Evolutionary conservation across 371 early-diverging fungal genomes (phyloP).

Genomic region (Apophysomyces variabilis): DNA sequence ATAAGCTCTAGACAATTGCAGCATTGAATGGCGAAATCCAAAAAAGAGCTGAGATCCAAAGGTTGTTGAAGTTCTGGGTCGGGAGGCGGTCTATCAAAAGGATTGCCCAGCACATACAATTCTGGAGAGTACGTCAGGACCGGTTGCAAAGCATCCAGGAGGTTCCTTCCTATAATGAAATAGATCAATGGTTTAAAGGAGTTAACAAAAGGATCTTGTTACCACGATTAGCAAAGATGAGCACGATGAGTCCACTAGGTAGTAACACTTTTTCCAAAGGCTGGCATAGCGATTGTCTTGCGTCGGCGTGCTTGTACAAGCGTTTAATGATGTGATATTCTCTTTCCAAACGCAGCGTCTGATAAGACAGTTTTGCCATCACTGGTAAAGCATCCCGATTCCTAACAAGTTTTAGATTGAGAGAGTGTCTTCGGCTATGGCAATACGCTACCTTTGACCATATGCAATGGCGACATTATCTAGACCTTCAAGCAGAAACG

Average conservation of each 20-base stretch:
- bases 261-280: constrained; percentile 43
- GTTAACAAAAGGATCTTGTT: neutral
- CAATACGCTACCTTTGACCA: constrained; percentile 39
- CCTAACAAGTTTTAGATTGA: constrained; percentile 13
- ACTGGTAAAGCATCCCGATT: constrained; percentile 44
- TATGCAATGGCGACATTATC: constrained; percentile 44
- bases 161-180: constrained; percentile 28
- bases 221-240: constrained; percentile 46
- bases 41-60: constrained; percentile 30
- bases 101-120: constrained; percentile 10
- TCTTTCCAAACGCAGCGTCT: constrained; percentile 47
- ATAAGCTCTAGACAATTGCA: constrained; percentile 51
- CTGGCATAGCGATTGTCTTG: constrained; percentile 35
- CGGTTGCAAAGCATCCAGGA: constrained; percentile 34
- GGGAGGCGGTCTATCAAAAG: constrained; percentile 5
- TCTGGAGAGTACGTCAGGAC: constrained; percentile 19
- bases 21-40: constrained; percentile 52
- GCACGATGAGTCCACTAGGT: constrained; percentile 33
- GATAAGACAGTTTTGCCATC: constrained; percentile 51
- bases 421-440: neutral
- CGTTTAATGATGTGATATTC: constrained; percentile 52
- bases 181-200: neutral
- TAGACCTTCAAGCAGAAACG: constrained; percentile 32
- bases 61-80: constrained; percentile 1
- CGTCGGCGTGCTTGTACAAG: constrained; percentile 35